Conservation (phyloP, 2,329 filamentous ascomycete species). For the Aspergillus fijiensis region DNA sequence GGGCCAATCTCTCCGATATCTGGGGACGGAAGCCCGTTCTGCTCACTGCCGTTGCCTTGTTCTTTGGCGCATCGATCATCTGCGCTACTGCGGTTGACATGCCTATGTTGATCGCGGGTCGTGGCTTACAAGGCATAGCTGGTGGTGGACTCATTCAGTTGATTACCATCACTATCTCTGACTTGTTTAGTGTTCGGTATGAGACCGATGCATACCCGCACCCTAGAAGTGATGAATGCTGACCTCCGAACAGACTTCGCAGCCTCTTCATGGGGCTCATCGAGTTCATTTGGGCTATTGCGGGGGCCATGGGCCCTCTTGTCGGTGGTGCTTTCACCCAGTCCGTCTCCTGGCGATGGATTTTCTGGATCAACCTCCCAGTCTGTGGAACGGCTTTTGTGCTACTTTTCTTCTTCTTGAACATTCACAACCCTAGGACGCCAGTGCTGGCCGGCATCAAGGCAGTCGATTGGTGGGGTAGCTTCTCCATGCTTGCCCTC, state of each 20-base stretch:
- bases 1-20: slow-evolving; percentile 56
- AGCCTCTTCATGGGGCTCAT: slow-evolving; percentile 53
- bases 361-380: slow-evolving; percentile 58
- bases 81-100: slow-evolving; percentile 51
- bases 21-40: slow-evolving; percentile 48
- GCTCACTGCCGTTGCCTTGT: slow-evolving; percentile 49
- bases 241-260: slow-evolving; percentile 36
- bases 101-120: slow-evolving; percentile 53
- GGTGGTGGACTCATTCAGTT: slow-evolving; percentile 55
- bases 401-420: slow-evolving; percentile 53
- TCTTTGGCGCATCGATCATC: slow-evolving; percentile 51
- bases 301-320: slow-evolving; percentile 54
- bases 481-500: slow-evolving; percentile 51
- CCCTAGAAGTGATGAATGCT: background rate
- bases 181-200: slow-evolving; percentile 54
- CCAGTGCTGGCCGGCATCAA: slow-evolving; percentile 50
- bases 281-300: slow-evolving; percentile 57
- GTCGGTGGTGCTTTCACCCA: slow-evolving; percentile 53
- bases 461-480: slow-evolving; percentile 57
- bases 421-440: slow-evolving; percentile 57
- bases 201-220: background rate
- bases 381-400: slow-evolving; percentile 51
- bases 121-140: slow-evolving; percentile 55
- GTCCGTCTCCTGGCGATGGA: slow-evolving; percentile 52
- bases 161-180: slow-evolving; percentile 55